Conservation (phyloP, 495 filamentous ascomycete species). For the Penicillium turbatum region DNA sequence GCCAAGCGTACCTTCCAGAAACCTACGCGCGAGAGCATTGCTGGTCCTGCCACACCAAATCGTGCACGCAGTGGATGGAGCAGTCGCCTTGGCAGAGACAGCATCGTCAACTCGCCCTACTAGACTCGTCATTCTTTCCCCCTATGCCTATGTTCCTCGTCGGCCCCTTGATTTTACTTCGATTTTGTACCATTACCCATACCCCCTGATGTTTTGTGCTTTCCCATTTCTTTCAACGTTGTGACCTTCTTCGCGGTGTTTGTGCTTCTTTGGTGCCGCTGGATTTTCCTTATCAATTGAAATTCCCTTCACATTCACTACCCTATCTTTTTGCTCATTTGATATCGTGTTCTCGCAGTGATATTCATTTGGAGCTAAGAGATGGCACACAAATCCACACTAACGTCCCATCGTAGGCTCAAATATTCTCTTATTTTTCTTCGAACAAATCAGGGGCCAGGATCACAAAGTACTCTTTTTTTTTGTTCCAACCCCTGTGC, state of each 20-base stretch:
- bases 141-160: conserved; percentile 1
- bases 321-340: neutral
- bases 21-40: conserved; percentile 91
- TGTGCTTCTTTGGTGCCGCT: neutral
- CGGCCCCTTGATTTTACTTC: conserved; percentile 6
- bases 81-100: conserved; percentile 60
- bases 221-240: conserved; percentile 13
- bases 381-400: neutral
- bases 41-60: conserved; percentile 54
- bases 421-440: too few species aligned
- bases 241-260: neutral
- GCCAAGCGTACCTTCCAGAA: conserved; percentile 76
- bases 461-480: too few species aligned
- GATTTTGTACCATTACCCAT: conserved; percentile 35
- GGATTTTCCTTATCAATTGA: neutral
- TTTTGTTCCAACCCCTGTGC: too few species aligned
- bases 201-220: conserved; percentile 34
- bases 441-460: too few species aligned
- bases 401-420: too few species aligned
- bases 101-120: conserved; percentile 83
- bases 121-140: conserved; percentile 31
- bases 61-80: conserved; percentile 44
- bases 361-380: neutral
- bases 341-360: neutral
- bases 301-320: neutral